Evolutionary conservation across 2,329 filamentous ascomycete species (phyloP).

Genomic region (Tolypocladium guangdongense): DNA sequence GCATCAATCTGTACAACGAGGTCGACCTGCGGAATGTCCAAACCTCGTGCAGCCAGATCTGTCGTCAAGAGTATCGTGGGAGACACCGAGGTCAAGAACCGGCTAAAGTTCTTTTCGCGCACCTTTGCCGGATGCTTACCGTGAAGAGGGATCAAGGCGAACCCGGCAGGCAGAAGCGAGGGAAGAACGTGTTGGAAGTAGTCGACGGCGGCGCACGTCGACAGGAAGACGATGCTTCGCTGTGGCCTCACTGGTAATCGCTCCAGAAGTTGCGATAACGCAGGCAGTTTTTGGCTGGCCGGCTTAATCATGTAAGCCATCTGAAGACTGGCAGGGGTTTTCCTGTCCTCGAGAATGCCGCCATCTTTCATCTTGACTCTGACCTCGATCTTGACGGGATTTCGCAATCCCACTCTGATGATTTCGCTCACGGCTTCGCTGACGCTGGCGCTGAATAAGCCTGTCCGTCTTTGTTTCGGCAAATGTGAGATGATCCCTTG

Average conservation of each 20-base stretch:
- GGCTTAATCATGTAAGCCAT: slow-evolving; percentile 74
- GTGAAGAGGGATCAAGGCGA: slow-evolving; percentile 70
- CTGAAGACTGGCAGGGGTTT: slow-evolving; percentile 83
- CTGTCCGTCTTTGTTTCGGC: slow-evolving; percentile 87
- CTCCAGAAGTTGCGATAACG: slow-evolving; percentile 58
- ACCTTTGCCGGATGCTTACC: slow-evolving; percentile 86
- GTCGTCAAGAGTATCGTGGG: slow-evolving; percentile 83
- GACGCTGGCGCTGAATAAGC: slow-evolving; percentile 91
- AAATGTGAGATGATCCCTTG: slow-evolving; percentile 74
- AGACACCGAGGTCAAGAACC: slow-evolving; percentile 63
- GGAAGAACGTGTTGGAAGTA: slow-evolving; percentile 82
- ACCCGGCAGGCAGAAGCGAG: slow-evolving; percentile 54
- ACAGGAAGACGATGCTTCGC: slow-evolving; percentile 83
- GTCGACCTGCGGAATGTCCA: slow-evolving; percentile 88
- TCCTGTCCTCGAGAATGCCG: slow-evolving; percentile 61
- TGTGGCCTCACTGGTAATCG: slow-evolving; percentile 63
- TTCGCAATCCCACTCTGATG: slow-evolving; percentile 80
- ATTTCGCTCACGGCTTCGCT: slow-evolving; percentile 90
- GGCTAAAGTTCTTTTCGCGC: slow-evolving; percentile 75
- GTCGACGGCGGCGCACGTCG: slow-evolving; percentile 88
- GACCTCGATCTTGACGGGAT: slow-evolving; percentile 90
- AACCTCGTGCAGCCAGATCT: slow-evolving; percentile 78
- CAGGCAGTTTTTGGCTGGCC: slow-evolving; percentile 70
- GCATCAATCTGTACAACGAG: slow-evolving; percentile 81
- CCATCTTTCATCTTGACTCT: slow-evolving; percentile 71